phyloP scores from a whole-genome alignment of 129 eudicot species.

The Flaveria sonorensis region DNA sequence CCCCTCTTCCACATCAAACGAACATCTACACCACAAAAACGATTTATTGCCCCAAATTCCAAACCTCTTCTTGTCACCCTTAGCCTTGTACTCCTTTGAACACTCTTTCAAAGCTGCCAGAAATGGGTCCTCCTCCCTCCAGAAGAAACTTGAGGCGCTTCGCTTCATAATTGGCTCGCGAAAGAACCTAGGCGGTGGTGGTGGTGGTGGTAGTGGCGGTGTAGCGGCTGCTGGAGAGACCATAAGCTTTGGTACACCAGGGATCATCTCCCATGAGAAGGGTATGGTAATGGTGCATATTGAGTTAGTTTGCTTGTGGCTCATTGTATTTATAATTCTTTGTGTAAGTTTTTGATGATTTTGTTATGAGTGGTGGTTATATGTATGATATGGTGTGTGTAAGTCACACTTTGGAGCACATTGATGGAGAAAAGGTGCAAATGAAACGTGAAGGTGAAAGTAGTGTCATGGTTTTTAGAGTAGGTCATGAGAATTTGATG shows the following conservation, averaged over 20 bases:
- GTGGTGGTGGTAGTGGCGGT: constrained; percentile 25
- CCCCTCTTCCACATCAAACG: constrained; percentile 49
- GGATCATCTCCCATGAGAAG: constrained; percentile 66
- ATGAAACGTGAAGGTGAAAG: constrained; percentile 44
- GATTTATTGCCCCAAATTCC: constrained; percentile 34
- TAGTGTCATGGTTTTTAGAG: constrained; percentile 27
- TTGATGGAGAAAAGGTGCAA: too few relatives aligned
- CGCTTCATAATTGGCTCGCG: constrained; percentile 34
- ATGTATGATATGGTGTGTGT: constrained; percentile 25
- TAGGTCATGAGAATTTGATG: constrained; percentile 42
- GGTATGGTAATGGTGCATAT: constrained; percentile 44
- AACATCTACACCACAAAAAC: constrained; percentile 48
- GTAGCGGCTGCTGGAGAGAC: constrained; percentile 26
- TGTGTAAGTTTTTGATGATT: constrained; percentile 1
- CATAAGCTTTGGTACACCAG: constrained; percentile 54
- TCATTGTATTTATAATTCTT: constrained; percentile 33
- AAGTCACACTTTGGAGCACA: too few relatives aligned
- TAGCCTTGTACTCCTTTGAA: constrained; percentile 28
- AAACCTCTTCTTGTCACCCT: constrained; percentile 31
- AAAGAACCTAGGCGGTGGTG: constrained; percentile 31
- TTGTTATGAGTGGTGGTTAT: constrained; percentile 8
- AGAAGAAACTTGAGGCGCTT: constrained; percentile 28
- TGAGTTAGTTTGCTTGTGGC: constrained; percentile 33
- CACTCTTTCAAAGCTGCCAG: constrained; percentile 57
- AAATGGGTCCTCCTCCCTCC: constrained; percentile 66